These are phyloP conservation scores for Fomitiporia mediterranea DNA, from an alignment of 1,284 basidiomycete genomes.

Conservation along the genomic window DNA sequence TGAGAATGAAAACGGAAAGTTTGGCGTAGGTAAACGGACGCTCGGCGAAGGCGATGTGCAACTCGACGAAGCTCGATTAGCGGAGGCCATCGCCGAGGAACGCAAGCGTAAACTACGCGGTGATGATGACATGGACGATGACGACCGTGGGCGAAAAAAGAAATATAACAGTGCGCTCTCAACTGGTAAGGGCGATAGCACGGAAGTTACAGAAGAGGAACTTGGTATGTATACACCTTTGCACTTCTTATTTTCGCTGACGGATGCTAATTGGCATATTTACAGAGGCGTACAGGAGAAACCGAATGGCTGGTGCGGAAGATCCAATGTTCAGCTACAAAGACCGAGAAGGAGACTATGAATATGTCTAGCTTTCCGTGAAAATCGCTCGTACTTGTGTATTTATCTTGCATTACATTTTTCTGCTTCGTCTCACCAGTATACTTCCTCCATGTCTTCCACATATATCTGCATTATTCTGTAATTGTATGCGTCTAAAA, in stretches of 20 bases:
- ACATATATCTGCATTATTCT: conserved; percentile 1
- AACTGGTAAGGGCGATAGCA: conserved; percentile 37
- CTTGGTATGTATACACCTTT: conserved; percentile 57
- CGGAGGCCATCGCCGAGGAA: conserved; percentile 72
- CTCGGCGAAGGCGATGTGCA: conserved; percentile 72
- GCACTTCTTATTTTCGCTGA: conserved; percentile 1
- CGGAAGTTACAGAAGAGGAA: conserved; percentile 89
- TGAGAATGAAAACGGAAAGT: conserved; percentile 39
- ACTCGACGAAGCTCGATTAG: conserved; percentile 64
- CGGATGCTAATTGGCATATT: conserved; percentile 22
- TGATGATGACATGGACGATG: conserved; percentile 52
- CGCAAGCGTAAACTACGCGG: conserved; percentile 67
- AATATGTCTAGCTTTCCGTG: not conserved
- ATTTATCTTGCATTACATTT: not conserved
- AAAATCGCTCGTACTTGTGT: not conserved
- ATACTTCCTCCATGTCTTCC: not conserved
- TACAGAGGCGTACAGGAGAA: conserved; percentile 82
- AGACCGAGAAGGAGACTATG: conserved; percentile 38
- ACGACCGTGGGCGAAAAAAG: conserved; percentile 55
- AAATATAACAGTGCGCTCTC: conserved; percentile 40
- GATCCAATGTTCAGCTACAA: conserved; percentile 90
- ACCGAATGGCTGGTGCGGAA: conserved; percentile 51
- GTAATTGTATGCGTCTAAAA: too few relatives aligned
- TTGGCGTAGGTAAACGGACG: conserved; percentile 52
- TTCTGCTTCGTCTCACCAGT: not conserved